Evolutionary conservation across 306 rosid species (phyloP).

Genomic region (Sicyos edulis): DNA sequence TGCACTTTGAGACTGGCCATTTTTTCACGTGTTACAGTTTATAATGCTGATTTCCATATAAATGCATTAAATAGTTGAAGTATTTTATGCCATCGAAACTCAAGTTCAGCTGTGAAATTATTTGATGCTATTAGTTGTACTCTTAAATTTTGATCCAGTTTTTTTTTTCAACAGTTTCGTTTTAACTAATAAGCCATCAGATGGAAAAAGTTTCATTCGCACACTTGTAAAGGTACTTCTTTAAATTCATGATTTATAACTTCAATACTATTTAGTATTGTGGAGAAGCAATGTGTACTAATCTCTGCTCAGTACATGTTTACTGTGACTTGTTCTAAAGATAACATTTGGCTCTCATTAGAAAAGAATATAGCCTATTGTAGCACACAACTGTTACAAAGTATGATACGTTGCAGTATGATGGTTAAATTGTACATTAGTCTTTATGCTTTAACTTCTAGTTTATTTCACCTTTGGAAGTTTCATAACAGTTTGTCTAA

Average conservation of each 20-base stretch:
- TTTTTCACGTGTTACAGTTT: neutral
- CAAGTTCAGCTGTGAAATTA: neutral
- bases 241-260: neutral
- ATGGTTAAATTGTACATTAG: no score
- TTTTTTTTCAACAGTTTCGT: slow-evolving; percentile 58
- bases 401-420: neutral
- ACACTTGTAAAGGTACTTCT: slow-evolving; percentile 74
- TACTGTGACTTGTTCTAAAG: neutral
- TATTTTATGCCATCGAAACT: neutral
- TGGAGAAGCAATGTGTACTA: neutral
- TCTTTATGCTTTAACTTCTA: no score
- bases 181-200: slow-evolving; percentile 61
- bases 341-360: slow-evolving; percentile 11
- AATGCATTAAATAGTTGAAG: neutral
- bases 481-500: neutral
- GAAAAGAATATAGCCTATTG: neutral
- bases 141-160: slow-evolving; percentile 15
- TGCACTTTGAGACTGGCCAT: neutral
- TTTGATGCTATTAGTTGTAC: neutral
- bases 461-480: neutral
- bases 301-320: neutral
- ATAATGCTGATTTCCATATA: neutral
- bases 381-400: slow-evolving; percentile 2
- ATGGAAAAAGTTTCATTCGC: slow-evolving; percentile 71
- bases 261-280: neutral